These are phyloP conservation scores for Ambrosiella xylebori DNA, from an alignment of 2,329 filamentous ascomycete species.

Conservation along the genomic window DNA sequence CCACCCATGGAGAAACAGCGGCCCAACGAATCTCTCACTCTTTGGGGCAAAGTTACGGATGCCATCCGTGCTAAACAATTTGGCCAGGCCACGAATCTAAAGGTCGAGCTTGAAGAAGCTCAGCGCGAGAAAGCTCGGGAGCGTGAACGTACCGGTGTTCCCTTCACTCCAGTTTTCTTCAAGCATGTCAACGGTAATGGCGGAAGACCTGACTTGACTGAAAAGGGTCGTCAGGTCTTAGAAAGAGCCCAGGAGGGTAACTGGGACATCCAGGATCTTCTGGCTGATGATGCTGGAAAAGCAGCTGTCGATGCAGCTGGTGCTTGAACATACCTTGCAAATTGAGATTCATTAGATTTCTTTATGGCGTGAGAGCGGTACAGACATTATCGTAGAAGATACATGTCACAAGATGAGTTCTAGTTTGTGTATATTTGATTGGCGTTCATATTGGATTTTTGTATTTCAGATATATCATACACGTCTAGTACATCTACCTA, in stretches of 20 bases:
- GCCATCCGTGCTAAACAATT: slow-evolving; percentile 75
- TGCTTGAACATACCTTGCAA: background rate
- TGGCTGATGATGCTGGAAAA: slow-evolving; percentile 17
- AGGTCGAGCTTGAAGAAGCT: slow-evolving; percentile 79
- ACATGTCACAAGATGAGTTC: too few relatives aligned
- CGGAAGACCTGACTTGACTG: slow-evolving; percentile 37
- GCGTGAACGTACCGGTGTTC: slow-evolving; percentile 48
- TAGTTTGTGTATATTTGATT: too few relatives aligned
- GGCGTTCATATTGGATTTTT: background rate
- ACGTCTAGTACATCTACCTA: too few relatives aligned
- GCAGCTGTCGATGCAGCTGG: slow-evolving; percentile 9
- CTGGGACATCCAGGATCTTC: slow-evolving; percentile 31
- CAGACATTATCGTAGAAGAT: too few relatives aligned
- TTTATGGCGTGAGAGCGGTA: too few relatives aligned
- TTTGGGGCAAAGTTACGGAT: slow-evolving; percentile 77
- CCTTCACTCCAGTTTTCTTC: slow-evolving; percentile 85
- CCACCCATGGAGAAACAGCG: slow-evolving; percentile 67
- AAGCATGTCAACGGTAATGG: slow-evolving; percentile 38
- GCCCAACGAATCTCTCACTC: slow-evolving; percentile 71
- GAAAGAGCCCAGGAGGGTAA: slow-evolving; percentile 35
- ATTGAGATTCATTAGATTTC: too few relatives aligned
- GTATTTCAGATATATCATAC: background rate
- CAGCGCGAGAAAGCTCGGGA: slow-evolving; percentile 75
- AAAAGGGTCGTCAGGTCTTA: slow-evolving; percentile 33
- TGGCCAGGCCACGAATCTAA: slow-evolving; percentile 65